Base-by-base conservation (phyloP, 2,329 filamentous ascomycete genomes). In the Fusarium goolgardi region DNA sequence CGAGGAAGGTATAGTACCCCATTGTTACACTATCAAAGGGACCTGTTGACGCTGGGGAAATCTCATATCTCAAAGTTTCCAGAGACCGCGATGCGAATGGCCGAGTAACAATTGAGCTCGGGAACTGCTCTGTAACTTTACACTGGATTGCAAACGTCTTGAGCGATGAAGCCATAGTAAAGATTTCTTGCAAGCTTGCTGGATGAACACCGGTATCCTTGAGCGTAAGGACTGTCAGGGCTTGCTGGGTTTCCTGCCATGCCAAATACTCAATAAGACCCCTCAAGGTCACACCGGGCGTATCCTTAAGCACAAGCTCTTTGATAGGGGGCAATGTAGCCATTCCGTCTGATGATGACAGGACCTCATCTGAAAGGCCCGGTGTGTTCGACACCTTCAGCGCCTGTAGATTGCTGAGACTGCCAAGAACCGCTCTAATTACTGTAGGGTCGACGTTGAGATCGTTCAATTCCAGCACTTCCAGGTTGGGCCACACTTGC, bases 1-100 rank as follows among this genome's bases (percentile, higher is more conserved):
- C 90, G 21, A 98, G 87, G 78, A 97, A 97, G 63, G 88, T 87
- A 78, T 97, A 97, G 81, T 97, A 96, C 20, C 85, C 85, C 12
- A 82, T 78, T 1, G 85, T 85, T 25, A 85, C 81, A 63, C 79
- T 83, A 11, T 83, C 80, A 63, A 88, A 91, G 13, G 89, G 84
- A 23, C 88, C 86, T 6, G 82, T 77, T 0, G 86, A 80, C 12
- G 82, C 82, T 5, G 88, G 85, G 13, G 88, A 90, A 75, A 98
- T 92, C 78, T 97, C 95, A 76, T 90, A 97, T 71, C 95, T 90
- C 16, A 98, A 82, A 4, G 88, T 90, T 69, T 84, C 81, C 21
- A 98, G 85, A 18, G 89, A 90, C 55, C 80, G 82, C 4, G 93
- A 96, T 9, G 85, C 79, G 52, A 97, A 81, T 0, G 88, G 88